Conservation (phyloP, 2,329 filamentous ascomycete species). For the Fusarium sp. region DNA sequence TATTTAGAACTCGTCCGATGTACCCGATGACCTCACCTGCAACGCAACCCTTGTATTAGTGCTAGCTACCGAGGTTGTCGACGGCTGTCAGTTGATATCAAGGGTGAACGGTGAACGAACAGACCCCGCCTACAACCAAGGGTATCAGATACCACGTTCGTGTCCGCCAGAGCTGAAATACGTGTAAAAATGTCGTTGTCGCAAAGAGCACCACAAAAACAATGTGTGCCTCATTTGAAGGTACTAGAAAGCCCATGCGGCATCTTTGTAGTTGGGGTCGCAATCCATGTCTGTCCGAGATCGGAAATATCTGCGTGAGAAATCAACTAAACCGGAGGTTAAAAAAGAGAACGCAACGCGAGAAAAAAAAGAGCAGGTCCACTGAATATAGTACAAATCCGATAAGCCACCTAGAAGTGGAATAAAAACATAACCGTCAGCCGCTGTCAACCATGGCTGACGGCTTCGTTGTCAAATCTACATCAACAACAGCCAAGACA, state of each 20-base stretch:
- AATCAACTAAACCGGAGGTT: background rate
- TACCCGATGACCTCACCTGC: conserved; percentile 55
- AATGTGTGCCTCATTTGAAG: conserved; percentile 42
- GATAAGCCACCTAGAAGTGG: background rate
- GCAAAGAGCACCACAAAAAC: conserved; percentile 46
- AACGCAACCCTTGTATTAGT: background rate
- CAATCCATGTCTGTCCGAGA: conserved; percentile 34
- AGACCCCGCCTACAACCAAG: conserved; percentile 42
- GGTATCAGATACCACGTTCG: conserved; percentile 48
- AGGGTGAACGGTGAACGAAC: conserved; percentile 31
- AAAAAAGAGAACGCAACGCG: background rate
- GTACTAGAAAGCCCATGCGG: conserved; percentile 45
- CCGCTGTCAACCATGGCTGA: background rate
- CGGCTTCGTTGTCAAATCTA: background rate
- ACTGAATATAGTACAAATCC: background rate
- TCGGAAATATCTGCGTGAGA: background rate
- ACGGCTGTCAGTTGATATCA: background rate
- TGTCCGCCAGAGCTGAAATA: conserved; percentile 44
- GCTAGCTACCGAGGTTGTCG: background rate
- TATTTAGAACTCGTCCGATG: conserved; percentile 61
- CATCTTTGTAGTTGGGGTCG: conserved; percentile 43
- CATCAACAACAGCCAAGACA: background rate
- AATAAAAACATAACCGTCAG: background rate
- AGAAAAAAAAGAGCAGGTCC: background rate
- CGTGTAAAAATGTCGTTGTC: conserved; percentile 41